These are phyloP conservation scores for Tulasnella sp. DNA, from an alignment of 768 basidiomycete species.

Conservation along the genomic window DNA sequence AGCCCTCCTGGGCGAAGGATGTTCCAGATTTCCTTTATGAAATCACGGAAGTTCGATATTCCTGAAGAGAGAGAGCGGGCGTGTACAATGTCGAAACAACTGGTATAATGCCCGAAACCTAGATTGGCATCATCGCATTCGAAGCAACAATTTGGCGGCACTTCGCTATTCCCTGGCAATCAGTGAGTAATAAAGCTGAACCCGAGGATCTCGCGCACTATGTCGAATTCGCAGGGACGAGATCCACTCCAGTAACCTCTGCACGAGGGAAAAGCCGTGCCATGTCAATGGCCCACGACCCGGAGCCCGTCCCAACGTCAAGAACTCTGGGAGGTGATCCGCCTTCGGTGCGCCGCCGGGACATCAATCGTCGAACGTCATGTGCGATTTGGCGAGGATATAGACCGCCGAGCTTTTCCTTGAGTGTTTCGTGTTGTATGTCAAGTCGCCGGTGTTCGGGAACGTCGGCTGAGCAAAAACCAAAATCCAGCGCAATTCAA, in stretches of 20 bases:
- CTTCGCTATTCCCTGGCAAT: background rate
- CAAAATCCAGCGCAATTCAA: background rate
- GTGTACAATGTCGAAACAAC: constrained; percentile 3
- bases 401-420: constrained; percentile 27
- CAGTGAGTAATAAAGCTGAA: background rate
- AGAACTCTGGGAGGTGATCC: constrained; percentile 25
- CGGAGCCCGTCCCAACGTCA: constrained; percentile 33
- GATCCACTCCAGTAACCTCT: background rate
- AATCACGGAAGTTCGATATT: background rate
- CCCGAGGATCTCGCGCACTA: background rate
- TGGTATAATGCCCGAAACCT: background rate
- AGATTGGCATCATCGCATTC: constrained; percentile 13
- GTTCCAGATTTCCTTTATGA: background rate
- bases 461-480: constrained; percentile 23
- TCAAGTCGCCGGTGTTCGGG: constrained; percentile 32
- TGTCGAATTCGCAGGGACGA: background rate
- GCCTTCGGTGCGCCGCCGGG: constrained; percentile 26
- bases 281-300: constrained; percentile 27
- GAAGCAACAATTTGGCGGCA: background rate
- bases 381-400: constrained; percentile 28
- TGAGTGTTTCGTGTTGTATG: constrained; percentile 31
- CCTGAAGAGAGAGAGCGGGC: background rate
- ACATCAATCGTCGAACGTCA: constrained; percentile 28
- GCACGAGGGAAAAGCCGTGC: background rate
- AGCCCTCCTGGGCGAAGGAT: background rate